Evolutionary conservation across 2,329 filamentous ascomycete species (phyloP), one percentile per base, ranked within the genome.

Genomic region (Emericellopsis atlantica): DNA sequence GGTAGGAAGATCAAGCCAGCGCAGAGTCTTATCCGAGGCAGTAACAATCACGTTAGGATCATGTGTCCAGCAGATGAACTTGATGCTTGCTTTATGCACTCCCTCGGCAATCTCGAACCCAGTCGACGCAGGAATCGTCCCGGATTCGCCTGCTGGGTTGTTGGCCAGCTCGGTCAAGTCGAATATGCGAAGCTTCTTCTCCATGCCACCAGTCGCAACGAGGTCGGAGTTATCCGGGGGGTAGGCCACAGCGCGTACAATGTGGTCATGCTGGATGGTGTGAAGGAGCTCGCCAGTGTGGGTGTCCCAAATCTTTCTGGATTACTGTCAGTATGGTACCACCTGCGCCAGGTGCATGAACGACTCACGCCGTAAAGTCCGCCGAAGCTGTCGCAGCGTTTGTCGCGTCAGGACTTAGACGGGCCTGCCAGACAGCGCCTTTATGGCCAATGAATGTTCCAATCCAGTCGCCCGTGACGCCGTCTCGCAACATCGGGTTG

Each of bases 361-460:
- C 9, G 8, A 65, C 81, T 55, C 70, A 89, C 84, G 87, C 87
- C 43, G 87, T 92, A 60, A 98, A 98, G 60, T 98, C 92, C 39
- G 92, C 92, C 39, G 89, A 93, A 37, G 86, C 92, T 29, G 93
- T 96, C 9, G 89, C 92, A 43, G 92, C 90, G 37, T 88, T 81
- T 22, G 78, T 79, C 34, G 88, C 86, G 64, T 96, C 88, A 16
- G 85, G 80, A 40, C 88, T 95, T 31, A 98, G 72, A 51, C 89
- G 79, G 41, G 89, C 86, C 66, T 95, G 89, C 88, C 92, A 98
- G 45, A 96, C 90, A 32, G 92, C 92, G 47, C 92, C 92, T 65
- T 98, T 96, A 69, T 98, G 92, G 33, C 92, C 92, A 53, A 98
- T 82, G 58, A 96, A 96, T 32, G 92, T 96, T 38, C 92, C 92